Conservation (phyloP, 2,329 filamentous ascomycete species). For the Colletotrichum ledebouriae region DNA sequence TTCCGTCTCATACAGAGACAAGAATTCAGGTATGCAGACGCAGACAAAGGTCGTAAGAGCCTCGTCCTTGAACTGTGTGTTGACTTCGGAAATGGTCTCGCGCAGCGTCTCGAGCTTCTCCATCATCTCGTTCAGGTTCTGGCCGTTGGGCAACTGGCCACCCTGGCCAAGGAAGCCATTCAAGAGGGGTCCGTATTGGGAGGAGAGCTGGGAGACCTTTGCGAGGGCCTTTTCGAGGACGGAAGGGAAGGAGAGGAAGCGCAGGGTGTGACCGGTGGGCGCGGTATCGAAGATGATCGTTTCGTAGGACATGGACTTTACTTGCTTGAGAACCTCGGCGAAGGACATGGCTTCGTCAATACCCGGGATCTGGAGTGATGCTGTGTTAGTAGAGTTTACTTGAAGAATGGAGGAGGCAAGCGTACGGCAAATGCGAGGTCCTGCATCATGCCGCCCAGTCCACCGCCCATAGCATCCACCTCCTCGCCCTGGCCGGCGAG, state of each 20-base stretch:
- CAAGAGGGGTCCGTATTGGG: constrained; percentile 95
- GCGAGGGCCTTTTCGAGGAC: constrained; percentile 98
- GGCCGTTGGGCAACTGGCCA: constrained; percentile 84
- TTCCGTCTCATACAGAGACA: constrained; percentile 97
- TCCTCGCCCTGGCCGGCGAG: constrained; percentile 80
- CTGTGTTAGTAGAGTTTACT: neutral
- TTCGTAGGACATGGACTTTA: constrained; percentile 98
- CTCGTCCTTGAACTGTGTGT: constrained; percentile 97
- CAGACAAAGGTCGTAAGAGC: constrained; percentile 97
- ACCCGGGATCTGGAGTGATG: constrained; percentile 82
- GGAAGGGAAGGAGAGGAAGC: constrained; percentile 97
- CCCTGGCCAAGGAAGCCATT: constrained; percentile 91
- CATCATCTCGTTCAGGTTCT: constrained; percentile 91
- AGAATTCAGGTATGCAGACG: constrained; percentile 97
- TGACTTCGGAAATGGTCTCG: constrained; percentile 94
- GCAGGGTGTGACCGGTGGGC: constrained; percentile 96
- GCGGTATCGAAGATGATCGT: constrained; percentile 99
- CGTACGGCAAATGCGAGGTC: constrained; percentile 94
- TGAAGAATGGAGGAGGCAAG: constrained; percentile 42
- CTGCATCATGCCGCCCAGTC: constrained; percentile 97
- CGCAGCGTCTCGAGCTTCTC: constrained; percentile 94
- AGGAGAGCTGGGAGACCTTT: constrained; percentile 93
- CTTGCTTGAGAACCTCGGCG: constrained; percentile 98
- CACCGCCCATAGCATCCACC: constrained; percentile 76
- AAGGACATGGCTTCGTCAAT: constrained; percentile 99